Evolutionary conservation across 768 basidiomycete genomes (phyloP).

Genomic region (Phaeotremella skinneri): DNA sequence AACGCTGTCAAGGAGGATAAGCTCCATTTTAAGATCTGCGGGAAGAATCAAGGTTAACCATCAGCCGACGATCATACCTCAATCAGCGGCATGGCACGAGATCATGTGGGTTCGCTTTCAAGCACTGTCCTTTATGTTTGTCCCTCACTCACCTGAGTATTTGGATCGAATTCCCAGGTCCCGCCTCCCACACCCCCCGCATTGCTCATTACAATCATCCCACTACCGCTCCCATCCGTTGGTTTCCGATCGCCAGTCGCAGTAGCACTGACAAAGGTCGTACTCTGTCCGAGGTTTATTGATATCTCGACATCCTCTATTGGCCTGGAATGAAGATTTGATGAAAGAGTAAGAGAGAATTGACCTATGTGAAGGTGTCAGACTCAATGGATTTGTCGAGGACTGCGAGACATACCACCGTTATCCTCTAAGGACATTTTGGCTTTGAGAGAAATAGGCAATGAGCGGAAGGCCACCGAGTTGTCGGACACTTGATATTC

Average conservation of each 20-base stretch:
- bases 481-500: slow-evolving; percentile 69
- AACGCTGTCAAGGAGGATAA: slow-evolving; percentile 64
- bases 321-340: slow-evolving; percentile 53
- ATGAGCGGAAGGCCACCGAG: slow-evolving; percentile 23
- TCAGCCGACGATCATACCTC: not conserved
- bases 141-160: slow-evolving; percentile 57
- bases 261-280: slow-evolving; percentile 70
- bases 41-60: slow-evolving; percentile 2
- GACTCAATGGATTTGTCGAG: slow-evolving; percentile 62
- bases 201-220: slow-evolving; percentile 8
- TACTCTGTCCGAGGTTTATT: slow-evolving; percentile 70
- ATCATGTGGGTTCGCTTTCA: too few relatives aligned
- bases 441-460: slow-evolving; percentile 40
- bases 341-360: slow-evolving; percentile 47
- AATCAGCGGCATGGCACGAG: not conserved
- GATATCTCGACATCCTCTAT: slow-evolving; percentile 72
- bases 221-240: slow-evolving; percentile 12
- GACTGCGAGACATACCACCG: slow-evolving; percentile 52
- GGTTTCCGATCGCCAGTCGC: slow-evolving; percentile 53
- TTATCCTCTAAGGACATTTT: slow-evolving; percentile 52
- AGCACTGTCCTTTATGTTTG: slow-evolving; percentile 1
- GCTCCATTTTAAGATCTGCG: slow-evolving; percentile 75
- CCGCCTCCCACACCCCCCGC: slow-evolving; percentile 55
- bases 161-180: slow-evolving; percentile 77
- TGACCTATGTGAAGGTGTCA: slow-evolving; percentile 32